Percentiles rank a stretch among this genome's conserved stretches.
Evolutionary conservation across 2,329 filamentous ascomycete species (phyloP).

Genomic region (Didymella pomorum): DNA sequence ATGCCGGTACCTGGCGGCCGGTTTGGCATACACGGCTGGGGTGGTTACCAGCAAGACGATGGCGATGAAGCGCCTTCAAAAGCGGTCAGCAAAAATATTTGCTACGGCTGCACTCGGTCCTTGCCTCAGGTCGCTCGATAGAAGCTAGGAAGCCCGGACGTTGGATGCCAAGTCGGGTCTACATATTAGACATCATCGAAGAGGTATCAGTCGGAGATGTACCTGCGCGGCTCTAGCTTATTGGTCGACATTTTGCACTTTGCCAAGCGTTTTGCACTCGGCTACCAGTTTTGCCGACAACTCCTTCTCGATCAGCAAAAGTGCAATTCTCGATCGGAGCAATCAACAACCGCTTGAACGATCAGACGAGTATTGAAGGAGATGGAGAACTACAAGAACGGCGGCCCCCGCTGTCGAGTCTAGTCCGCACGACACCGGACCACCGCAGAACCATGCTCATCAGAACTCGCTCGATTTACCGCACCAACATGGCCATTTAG

Average conservation of each 20-base stretch:
- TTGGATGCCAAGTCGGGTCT: background rate
- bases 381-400: background rate
- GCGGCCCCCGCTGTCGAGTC: too few relatives aligned
- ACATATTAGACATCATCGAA: background rate
- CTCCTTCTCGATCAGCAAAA: background rate
- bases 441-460: background rate
- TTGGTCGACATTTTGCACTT: background rate
- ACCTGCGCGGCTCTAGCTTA: background rate
- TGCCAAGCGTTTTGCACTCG: slow-evolving; percentile 2
- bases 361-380: background rate
- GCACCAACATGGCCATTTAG: background rate
- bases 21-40: slow-evolving; percentile 67
- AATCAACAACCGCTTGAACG: background rate
- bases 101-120: slow-evolving; percentile 78
- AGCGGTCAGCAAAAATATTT: slow-evolving; percentile 55
- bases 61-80: slow-evolving; percentile 35
- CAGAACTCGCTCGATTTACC: background rate
- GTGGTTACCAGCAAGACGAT: slow-evolving; percentile 63
- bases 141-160: background rate
- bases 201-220: background rate
- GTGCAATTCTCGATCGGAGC: background rate
- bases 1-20: slow-evolving; percentile 70
- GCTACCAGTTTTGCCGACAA: background rate
- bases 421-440: background rate
- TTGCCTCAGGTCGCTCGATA: slow-evolving; percentile 25